Evolutionary conservation across 352 stramenopile species (phyloP), one percentile per base, ranked within the genome.

Genomic region (Phytophthora rubi): DNA sequence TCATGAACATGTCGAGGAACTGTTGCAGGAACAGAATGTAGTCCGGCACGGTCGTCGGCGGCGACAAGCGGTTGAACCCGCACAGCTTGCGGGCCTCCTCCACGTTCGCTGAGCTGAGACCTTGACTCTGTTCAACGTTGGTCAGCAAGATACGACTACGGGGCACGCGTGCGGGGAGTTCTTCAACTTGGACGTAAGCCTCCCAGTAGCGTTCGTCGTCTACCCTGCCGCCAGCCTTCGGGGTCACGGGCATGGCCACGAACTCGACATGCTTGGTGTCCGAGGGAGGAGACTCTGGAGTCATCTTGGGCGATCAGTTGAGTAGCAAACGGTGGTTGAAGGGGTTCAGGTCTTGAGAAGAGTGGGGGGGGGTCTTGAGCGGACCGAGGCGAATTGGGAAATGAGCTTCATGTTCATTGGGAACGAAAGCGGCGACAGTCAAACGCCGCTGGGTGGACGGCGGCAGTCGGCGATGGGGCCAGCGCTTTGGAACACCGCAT

Each of bases 1-100:
- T 53, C 73, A 80, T 83, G 67, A 83, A 86, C 70, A 83, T 70
- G 63, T 81, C 74, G 39, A 79, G 70, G 67, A 85, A 81, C 65
- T 85, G 73, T 45, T 76, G 65, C 21, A 85, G 60, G 62, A 83
- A 83, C n/a, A 83, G 37, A 6, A 81, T 61, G 47, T 71, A 80
- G 67, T 77, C 66, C 5, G 78, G 73, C 13, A 79, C 51, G 15
- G 56, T 60, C 53, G 71, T 70, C 3, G 79, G 76, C 13, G 73
- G 79, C 5, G 79, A 76, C 26, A 86, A 55, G 2, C 73, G 70
- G 62, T 86, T 86, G 53, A 70, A 73, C 0, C 79, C 79, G 35
- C 66, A 80, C 12, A 71, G 35, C 18, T 61, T 39, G 30, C 73
- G 73, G 6, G 30, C 54, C 18, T 59, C 62, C 30, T 74, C 65